Conservation (phyloP, 106 monocot genomes). For the Dendrobium officinale region DNA sequence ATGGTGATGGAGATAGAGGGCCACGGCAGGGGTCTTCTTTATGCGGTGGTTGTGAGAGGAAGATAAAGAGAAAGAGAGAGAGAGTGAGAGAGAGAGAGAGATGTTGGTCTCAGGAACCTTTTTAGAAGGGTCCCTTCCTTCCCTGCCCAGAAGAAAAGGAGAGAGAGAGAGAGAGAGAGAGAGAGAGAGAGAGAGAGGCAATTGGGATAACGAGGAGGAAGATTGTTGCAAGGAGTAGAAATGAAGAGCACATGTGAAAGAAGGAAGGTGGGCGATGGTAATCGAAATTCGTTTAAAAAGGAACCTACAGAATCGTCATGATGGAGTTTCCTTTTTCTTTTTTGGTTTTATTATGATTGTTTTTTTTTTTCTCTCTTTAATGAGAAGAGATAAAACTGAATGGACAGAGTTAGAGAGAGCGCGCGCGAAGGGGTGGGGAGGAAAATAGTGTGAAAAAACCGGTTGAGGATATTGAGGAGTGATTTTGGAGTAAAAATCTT, state of each 20-base stretch:
- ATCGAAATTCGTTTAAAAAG: conserved; percentile 9
- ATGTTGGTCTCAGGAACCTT: too few species aligned
- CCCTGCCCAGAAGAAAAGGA: not conserved
- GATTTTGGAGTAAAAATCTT: too few species aligned
- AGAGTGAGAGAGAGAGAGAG: not conserved
- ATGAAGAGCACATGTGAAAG: conserved; percentile 7
- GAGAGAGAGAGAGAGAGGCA: conserved; percentile 12
- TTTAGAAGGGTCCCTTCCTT: not conserved
- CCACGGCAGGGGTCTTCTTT: not conserved
- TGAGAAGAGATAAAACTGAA: too few species aligned
- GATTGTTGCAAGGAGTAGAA: conserved; percentile 1
- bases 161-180: not conserved
- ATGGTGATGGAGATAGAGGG: not conserved
- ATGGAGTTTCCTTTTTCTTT: too few species aligned
- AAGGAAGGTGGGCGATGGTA: conserved; percentile 14
- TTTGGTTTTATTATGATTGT: too few species aligned
- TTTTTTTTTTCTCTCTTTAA: too few species aligned
- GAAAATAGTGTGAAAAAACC: too few species aligned
- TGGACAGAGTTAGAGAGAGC: too few species aligned
- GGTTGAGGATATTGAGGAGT: too few species aligned
- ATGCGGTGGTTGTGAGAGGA: not conserved
- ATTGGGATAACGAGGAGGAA: conserved; percentile 9
- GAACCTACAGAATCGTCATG: too few species aligned
- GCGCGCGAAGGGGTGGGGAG: too few species aligned
- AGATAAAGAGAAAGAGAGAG: not conserved